Percentiles rank a stretch among this genome's conserved stretches.
These are phyloP conservation scores for Trifolium fragiferum DNA, from an alignment of 306 rosid species.

Conservation along the genomic window DNA sequence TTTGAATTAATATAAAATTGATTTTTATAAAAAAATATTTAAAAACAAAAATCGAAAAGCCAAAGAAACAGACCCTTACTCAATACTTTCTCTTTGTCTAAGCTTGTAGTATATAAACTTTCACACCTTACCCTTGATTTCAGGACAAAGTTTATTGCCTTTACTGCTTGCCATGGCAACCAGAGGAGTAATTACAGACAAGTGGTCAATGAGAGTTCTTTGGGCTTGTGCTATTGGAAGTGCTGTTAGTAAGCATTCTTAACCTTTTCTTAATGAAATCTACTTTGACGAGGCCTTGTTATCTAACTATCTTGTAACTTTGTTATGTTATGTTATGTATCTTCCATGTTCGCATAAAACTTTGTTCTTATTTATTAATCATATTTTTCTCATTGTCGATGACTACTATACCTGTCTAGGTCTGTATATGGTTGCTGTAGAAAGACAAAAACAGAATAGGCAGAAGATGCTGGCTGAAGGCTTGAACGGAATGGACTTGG, in stretches of 20 bases:
- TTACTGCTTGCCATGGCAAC: slow-evolving; percentile 45
- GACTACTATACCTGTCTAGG: slow-evolving; percentile 40
- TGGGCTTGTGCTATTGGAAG: slow-evolving; percentile 60
- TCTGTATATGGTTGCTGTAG: slow-evolving; percentile 57
- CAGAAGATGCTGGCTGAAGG: slow-evolving; percentile 53
- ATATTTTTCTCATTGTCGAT: slow-evolving; percentile 25
- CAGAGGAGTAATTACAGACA: slow-evolving; percentile 54
- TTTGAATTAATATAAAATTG: too few relatives aligned
- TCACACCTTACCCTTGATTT: slow-evolving; percentile 10
- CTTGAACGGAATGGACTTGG: slow-evolving; percentile 47
- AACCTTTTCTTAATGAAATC: not conserved
- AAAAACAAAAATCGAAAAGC: too few relatives aligned
- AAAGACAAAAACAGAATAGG: slow-evolving; percentile 52
- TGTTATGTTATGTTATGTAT: slow-evolving; percentile 28
- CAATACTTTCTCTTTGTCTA: slow-evolving; percentile 22
- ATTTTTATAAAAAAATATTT: too few relatives aligned
- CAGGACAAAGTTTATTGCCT: slow-evolving; percentile 32
- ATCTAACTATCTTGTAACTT: slow-evolving; percentile 13
- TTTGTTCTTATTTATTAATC: slow-evolving; percentile 2
- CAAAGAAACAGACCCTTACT: too few relatives aligned
- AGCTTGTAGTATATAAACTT: slow-evolving; percentile 10
- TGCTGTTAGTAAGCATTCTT: slow-evolving; percentile 47
- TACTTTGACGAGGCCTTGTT: slow-evolving; percentile 23
- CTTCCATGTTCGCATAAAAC: not conserved
- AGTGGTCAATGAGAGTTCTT: slow-evolving; percentile 63